These are phyloP conservation scores for Neostapfia colusana DNA, from an alignment of 176 grass and related monocot genomes.

Conservation along the genomic window DNA sequence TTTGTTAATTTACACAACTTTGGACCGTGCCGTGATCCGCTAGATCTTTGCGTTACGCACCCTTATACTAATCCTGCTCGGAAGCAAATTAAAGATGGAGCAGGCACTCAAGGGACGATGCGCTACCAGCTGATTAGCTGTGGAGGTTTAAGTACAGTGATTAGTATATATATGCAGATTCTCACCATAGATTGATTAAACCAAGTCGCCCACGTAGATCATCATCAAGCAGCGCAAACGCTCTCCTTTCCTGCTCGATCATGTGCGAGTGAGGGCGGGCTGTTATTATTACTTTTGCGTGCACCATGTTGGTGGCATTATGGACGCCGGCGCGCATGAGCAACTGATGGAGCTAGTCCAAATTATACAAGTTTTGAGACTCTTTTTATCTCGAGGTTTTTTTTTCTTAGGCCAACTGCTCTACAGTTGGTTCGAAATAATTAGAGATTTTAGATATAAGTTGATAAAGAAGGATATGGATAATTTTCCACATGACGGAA, in stretches of 20 bases:
- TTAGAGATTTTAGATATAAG: not conserved
- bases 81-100: constrained; percentile 10
- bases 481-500: not conserved
- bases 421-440: too few species aligned
- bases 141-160: not conserved
- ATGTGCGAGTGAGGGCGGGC: constrained; percentile 32
- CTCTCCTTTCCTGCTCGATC: constrained; percentile 12
- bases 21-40: constrained; percentile 31
- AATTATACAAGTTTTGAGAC: constrained; percentile 17
- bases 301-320: constrained; percentile 48
- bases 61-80: constrained; percentile 36
- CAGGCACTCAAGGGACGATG: constrained; percentile 31
- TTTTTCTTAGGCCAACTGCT: not conserved
- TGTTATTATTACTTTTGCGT: constrained; percentile 42
- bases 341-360: not conserved
- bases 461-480: too few species aligned
- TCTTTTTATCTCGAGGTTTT: too few species aligned
- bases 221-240: constrained; percentile 30
- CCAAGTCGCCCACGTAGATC: too few species aligned
- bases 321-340: constrained; percentile 44
- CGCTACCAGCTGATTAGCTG: constrained; percentile 18
- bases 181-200: constrained; percentile 53
- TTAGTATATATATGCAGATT: constrained; percentile 44
- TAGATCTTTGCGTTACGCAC: constrained; percentile 26
- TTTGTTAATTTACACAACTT: not conserved